Percentiles rank a stretch among this genome's conserved stretches.
phyloP scores from a whole-genome alignment of 1,284 basidiomycete species.

The Mycosarcoma mackinlayi region DNA sequence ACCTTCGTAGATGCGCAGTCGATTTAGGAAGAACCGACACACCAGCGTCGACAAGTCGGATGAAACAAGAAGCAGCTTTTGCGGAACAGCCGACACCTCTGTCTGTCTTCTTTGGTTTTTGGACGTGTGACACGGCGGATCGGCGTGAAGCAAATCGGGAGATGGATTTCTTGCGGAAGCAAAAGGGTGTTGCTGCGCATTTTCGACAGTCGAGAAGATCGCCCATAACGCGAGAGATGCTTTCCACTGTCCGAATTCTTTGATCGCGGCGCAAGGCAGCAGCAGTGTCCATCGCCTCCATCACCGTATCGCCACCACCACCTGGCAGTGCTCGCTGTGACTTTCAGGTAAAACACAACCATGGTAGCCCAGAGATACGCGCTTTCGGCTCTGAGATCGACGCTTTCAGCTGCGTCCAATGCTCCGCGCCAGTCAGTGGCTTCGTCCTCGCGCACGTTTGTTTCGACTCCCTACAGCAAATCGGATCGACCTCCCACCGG shows the following conservation, averaged over 20 bases:
- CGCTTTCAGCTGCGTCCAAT: slow-evolving; percentile 35
- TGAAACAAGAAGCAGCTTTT: too few relatives aligned
- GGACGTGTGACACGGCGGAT: background rate
- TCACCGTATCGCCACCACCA: too few relatives aligned
- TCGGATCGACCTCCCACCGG: slow-evolving; percentile 33
- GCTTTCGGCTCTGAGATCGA: slow-evolving; percentile 45
- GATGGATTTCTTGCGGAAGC: background rate
- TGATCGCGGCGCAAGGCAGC: too few relatives aligned
- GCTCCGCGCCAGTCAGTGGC: slow-evolving; percentile 34
- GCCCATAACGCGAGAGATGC: background rate
- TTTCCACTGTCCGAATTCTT: background rate
- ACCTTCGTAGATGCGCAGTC: too few relatives aligned
- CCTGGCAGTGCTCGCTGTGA: background rate
- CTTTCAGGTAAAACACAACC: too few relatives aligned
- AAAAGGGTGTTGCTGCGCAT: slow-evolving; percentile 3
- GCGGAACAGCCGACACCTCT: background rate
- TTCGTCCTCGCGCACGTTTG: slow-evolving; percentile 37
- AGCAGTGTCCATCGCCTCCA: background rate
- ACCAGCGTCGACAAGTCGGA: too few relatives aligned
- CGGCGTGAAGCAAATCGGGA: background rate
- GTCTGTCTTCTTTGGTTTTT: background rate
- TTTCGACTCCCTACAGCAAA: slow-evolving; percentile 41
- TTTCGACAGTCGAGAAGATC: background rate
- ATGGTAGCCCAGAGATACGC: slow-evolving; percentile 49
- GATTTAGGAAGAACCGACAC: too few relatives aligned